Evolutionary conservation across 1,139 yeast species (phyloP).

Genomic region (Protomyces gravidus): DNA sequence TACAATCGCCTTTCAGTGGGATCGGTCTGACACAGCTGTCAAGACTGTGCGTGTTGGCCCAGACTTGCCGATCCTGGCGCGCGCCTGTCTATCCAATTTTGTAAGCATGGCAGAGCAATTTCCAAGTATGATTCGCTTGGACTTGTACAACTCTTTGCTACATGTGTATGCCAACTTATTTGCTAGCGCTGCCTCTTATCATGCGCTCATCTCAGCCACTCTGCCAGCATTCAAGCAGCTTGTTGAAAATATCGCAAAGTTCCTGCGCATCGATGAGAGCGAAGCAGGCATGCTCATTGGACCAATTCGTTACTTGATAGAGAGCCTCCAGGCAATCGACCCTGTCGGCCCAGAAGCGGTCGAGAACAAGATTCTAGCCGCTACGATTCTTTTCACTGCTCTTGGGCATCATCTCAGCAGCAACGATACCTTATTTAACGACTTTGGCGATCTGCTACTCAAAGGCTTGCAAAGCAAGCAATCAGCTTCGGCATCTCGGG

Average conservation of each 20-base stretch:
- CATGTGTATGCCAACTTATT: slow-evolving; percentile 51
- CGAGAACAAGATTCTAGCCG: slow-evolving; percentile 18
- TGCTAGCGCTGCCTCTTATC: slow-evolving; percentile 10
- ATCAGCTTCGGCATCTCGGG: background rate
- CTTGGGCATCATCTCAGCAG: slow-evolving; percentile 4
- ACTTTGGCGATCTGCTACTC: background rate
- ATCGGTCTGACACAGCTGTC: slow-evolving; percentile 47
- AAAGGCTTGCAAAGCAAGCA: background rate
- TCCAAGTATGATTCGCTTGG: slow-evolving; percentile 64
- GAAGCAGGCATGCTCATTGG: slow-evolving; percentile 21
- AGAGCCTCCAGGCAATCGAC: slow-evolving; percentile 5
- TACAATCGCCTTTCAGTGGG: slow-evolving; percentile 59
- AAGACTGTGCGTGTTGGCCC: slow-evolving; percentile 39
- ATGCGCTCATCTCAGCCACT: slow-evolving; percentile 20
- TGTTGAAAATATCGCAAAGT: slow-evolving; percentile 6
- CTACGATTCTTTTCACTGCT: slow-evolving; percentile 10
- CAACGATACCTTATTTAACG: slow-evolving; percentile 1
- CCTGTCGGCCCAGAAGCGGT: background rate
- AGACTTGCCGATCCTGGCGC: slow-evolving; percentile 37
- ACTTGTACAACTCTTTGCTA: slow-evolving; percentile 64
- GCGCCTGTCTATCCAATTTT: slow-evolving; percentile 48
- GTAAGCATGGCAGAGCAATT: slow-evolving; percentile 60
- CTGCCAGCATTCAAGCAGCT: slow-evolving; percentile 25
- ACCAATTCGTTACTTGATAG: slow-evolving; percentile 10
- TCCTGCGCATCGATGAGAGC: background rate